Base-by-base conservation (phyloP, 1,139 yeast genomes). In the Blastobotrys serpentis region DNA sequence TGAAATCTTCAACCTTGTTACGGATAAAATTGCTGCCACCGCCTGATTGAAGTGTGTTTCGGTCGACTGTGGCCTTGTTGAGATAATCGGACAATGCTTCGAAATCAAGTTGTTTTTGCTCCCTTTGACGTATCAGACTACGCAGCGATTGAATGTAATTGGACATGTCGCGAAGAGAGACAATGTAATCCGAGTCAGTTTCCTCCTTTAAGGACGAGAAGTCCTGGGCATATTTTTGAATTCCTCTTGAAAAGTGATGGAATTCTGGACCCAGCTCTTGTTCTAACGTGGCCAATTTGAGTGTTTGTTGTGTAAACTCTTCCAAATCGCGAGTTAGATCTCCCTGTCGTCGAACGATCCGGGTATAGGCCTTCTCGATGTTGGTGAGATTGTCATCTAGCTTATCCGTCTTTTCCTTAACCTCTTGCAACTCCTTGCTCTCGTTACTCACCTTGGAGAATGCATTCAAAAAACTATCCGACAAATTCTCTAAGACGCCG, bases 391-490 rank as follows among this genome's bases (percentile, higher is more conserved):
- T 90, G 57, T 87, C 96, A 60, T 88, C 92, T 51, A 90, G 71
- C 63, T 87, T 87, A 60, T 86, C 86, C 23, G 90, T 78, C 58
- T 86, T 80, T 57, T 86, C 95, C 60, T 81, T 83, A 30, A 90
- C 88, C 58, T 87, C 96, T 50, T 83, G 72, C 57, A 90, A 87
- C 56, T 88, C 96, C 55, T 84, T 82, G 49, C 81, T 79, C 57
- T 85, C 94, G 30, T 81, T 75, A 59, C 82, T 82, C 5, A 88
- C 81, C 13, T 89, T 82, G 47, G 94, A 84, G 60, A 92, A 86
- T 23, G 95, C 95, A 63, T 92, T 92, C 84, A 92, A 84, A 34
- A 92, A 81, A 1, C 87, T 84, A 62, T 92, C 98, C 0, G 96
- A 83, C 17, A 86, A 68, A 6, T 83, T 73, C 44, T 85, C 94